Conservation (phyloP, 1,284 basidiomycete genomes). For the Neotropicomus parvogracilis region DNA sequence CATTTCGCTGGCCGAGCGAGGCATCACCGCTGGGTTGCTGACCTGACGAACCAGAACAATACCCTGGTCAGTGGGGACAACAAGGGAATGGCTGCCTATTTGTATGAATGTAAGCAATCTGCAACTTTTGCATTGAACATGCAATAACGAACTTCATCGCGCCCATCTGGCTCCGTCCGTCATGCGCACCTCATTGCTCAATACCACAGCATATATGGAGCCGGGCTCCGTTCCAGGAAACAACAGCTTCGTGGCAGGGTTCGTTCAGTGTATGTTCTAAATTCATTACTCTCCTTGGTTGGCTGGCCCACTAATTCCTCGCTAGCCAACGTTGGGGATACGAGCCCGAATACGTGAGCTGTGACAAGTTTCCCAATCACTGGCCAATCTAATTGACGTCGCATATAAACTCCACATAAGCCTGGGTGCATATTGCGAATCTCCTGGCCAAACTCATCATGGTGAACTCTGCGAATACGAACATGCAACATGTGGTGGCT, state of each 20-base stretch:
- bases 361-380: background rate
- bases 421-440: conserved; percentile 72
- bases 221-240: conserved; percentile 66
- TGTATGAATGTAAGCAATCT: conserved; percentile 59
- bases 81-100: conserved; percentile 78
- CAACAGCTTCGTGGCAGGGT: conserved; percentile 70
- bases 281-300: background rate
- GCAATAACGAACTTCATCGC: background rate
- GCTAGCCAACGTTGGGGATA: conserved; percentile 73
- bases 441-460: conserved; percentile 63
- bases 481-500: conserved; percentile 72
- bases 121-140: background rate
- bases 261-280: conserved; percentile 55
- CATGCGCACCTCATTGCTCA: no score
- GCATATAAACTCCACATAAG: conserved; percentile 18
- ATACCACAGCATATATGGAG: conserved; percentile 55
- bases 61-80: conserved; percentile 75
- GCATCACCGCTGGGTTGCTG: background rate
- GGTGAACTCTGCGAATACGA: conserved; percentile 63
- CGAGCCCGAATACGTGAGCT: conserved; percentile 71
- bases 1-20: background rate
- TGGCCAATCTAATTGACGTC: background rate
- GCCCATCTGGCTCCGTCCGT: background rate
- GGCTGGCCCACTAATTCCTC: conserved; percentile 8
- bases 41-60: conserved; percentile 51